Evolutionary conservation across 2,329 filamentous ascomycete species (phyloP).

Genomic region (Colletotrichum lini): DNA sequence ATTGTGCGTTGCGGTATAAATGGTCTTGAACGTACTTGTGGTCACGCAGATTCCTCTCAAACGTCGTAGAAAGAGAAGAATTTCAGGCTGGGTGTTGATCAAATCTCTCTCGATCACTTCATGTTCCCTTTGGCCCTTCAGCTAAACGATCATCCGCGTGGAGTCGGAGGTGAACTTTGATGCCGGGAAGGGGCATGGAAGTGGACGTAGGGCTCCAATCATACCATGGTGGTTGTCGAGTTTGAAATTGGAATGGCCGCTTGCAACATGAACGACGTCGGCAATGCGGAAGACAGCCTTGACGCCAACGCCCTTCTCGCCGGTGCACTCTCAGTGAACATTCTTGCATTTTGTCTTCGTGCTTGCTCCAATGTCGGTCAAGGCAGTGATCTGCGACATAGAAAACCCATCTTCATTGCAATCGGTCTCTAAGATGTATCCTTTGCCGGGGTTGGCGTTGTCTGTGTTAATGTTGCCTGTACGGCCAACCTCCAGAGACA

Average conservation of each 20-base stretch:
- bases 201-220: slow-evolving; percentile 54
- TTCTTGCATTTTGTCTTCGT: slow-evolving; percentile 49
- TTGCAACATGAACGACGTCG: slow-evolving; percentile 49
- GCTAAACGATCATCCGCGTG: slow-evolving; percentile 24
- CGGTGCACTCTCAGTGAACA: slow-evolving; percentile 47
- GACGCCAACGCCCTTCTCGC: slow-evolving; percentile 57
- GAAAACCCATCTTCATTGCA: slow-evolving; percentile 55
- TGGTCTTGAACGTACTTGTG: neutral
- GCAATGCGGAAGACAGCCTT: slow-evolving; percentile 55
- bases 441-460: neutral
- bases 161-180: neutral
- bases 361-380: slow-evolving; percentile 51
- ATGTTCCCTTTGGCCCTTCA: slow-evolving; percentile 14
- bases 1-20: neutral
- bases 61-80: slow-evolving; percentile 49
- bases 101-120: slow-evolving; percentile 41
- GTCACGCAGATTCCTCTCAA: slow-evolving; percentile 38
- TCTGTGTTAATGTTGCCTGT: neutral
- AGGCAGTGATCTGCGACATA: slow-evolving; percentile 50
- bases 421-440: slow-evolving; percentile 23
- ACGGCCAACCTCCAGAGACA: neutral
- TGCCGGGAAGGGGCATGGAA: slow-evolving; percentile 21
- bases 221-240: slow-evolving; percentile 46
- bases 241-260: slow-evolving; percentile 49
- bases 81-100: slow-evolving; percentile 44